Percentiles rank a stretch among this genome's conserved stretches.
phyloP scores from a whole-genome alignment of 129 eudicot species.

The Rutidosis leptorrhynchoides region DNA sequence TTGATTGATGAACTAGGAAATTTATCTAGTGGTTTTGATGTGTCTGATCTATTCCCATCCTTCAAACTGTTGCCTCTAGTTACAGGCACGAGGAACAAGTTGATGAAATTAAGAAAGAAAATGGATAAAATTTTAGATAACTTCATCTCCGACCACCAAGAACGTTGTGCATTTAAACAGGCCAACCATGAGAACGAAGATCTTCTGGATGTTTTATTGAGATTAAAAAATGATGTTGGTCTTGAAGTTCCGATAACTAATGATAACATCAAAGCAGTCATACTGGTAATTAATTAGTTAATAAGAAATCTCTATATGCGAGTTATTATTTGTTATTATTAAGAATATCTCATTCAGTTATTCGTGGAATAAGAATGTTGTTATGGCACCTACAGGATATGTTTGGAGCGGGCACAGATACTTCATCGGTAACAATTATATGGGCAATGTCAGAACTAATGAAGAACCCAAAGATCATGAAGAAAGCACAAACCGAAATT shows the following conservation, averaged over 20 bases:
- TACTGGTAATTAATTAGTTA: too few species aligned
- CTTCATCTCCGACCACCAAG: constrained; percentile 27
- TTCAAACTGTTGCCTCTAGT: not conserved
- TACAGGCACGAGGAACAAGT: not conserved
- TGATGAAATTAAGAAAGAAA: not conserved
- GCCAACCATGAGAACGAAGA: not conserved
- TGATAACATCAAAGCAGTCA: not conserved
- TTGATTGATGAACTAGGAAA: not conserved
- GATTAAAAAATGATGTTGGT: not conserved
- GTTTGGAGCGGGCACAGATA: constrained; percentile 26
- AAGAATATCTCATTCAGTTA: too few species aligned
- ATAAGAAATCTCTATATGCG: not conserved
- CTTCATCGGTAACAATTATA: constrained; percentile 23
- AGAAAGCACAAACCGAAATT: constrained; percentile 29
- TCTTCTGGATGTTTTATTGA: not conserved
- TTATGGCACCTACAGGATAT: constrained; percentile 19
- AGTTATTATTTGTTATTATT: too few species aligned
- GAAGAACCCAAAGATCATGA: constrained; percentile 7
- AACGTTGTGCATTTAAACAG: not conserved
- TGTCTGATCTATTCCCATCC: constrained; percentile 3
- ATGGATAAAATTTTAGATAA: constrained; percentile 12
- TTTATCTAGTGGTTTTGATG: not conserved
- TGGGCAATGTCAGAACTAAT: constrained; percentile 34
- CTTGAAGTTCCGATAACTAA: not conserved
- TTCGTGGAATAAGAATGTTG: too few species aligned